Base-by-base conservation (phyloP, 768 basidiomycete genomes). In the Kockovaella imperatae region DNA sequence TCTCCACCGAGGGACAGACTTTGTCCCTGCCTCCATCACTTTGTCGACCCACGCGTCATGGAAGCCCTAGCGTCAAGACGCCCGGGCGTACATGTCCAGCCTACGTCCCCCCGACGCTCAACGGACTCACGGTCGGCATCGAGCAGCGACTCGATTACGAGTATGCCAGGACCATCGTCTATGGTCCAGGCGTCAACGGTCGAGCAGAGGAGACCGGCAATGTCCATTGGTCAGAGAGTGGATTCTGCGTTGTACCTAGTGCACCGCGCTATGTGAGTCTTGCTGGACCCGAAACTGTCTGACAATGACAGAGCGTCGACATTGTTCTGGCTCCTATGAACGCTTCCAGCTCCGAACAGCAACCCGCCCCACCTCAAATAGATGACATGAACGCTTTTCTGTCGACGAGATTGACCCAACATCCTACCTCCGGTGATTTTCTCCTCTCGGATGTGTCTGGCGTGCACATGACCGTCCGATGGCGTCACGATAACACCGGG, bases 1-100 rank as follows among this genome's bases (percentile, higher is more conserved):
- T 95, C 66, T 87, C 90, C 5, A 99, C 95, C 1, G 95, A 97
- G 70, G 95, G 93, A 0, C 95, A 99, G 65, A 77, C 88, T 21
- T 75, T 99, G 35, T 76, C 77, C 10, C 77, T 95, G 17, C 80
- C 79, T 1, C 68, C 59, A 31, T 61, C 78, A 38, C 74, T 79
- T n/a, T n/a, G n/a, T n/a, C n/a, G n/a, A n/a, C n/a, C n/a, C n/a
- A n/a, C n/a, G n/a, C n/a, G n/a, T n/a, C n/a, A n/a, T n/a, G n/a
- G n/a, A n/a, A n/a, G n/a, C n/a, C n/a, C n/a, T n/a, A n/a, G n/a
- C n/a, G n/a, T n/a, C n/a, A n/a, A n/a, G n/a, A n/a, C n/a, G n/a
- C n/a, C n/a, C n/a, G n/a, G n/a, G n/a, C n/a, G n/a, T n/a, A n/a
- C n/a, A 10, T 96, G 93, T 60, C 84, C 85, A 3, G 76, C 73